Conservation (phyloP, 208 protist genomes). For the Acanthamoeba royreba region DNA sequence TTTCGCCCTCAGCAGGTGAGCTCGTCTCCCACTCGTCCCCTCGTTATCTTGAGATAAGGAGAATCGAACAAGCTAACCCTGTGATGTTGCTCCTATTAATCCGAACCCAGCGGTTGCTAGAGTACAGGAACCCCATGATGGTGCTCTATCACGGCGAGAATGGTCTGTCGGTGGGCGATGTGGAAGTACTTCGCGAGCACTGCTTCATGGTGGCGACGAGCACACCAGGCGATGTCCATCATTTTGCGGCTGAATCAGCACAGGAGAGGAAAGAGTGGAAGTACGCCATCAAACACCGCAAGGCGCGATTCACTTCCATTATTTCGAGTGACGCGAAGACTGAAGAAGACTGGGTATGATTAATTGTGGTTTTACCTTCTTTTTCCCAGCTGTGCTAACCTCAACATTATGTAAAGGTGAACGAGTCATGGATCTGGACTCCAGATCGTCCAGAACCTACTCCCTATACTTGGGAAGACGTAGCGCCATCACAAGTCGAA, state of each 20-base stretch:
- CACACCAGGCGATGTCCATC: background rate
- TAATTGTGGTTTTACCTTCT: too few relatives aligned
- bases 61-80: background rate
- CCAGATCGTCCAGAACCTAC: background rate
- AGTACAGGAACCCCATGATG: background rate
- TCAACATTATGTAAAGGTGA: too few relatives aligned
- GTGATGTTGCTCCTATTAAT: background rate
- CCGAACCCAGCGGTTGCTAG: background rate
- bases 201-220: background rate
- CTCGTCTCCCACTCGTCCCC: background rate
- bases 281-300: background rate
- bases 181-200: background rate
- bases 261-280: background rate
- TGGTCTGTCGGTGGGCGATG: background rate
- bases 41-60: background rate
- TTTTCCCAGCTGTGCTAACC: too few relatives aligned
- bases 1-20: background rate
- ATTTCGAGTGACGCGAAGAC: background rate
- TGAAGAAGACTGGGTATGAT: background rate
- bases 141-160: background rate
- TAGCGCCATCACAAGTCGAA: background rate
- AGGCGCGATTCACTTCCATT: background rate
- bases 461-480: background rate
- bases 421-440: background rate
- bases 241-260: background rate